Evolutionary conservation across 106 monocot genomes (phyloP).

Genomic region (Amphibolis antarctica): DNA sequence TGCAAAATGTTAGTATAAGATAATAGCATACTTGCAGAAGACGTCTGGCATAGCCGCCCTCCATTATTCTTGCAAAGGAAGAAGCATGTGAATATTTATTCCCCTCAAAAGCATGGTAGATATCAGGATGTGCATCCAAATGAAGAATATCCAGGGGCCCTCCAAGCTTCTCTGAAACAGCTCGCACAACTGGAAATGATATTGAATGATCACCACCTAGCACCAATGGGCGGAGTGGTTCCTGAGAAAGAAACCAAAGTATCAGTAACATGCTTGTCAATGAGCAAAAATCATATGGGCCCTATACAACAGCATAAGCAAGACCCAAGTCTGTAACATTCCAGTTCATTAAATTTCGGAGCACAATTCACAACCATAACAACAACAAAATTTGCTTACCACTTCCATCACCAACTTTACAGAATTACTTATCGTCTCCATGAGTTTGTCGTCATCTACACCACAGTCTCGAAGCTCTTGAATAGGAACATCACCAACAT

Average conservation of each 20-base stretch:
- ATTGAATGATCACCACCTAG: slow-evolving; percentile 97
- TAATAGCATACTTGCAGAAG: slow-evolving; percentile 60
- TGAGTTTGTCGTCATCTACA: slow-evolving; percentile 76
- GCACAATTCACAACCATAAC: neutral
- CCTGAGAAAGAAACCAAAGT: slow-evolving; percentile 25
- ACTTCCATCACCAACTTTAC: slow-evolving; percentile 98
- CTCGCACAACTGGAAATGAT: slow-evolving; percentile 87
- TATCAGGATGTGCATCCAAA: slow-evolving; percentile 97
- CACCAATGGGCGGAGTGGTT: slow-evolving; percentile 80
- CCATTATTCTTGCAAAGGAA: slow-evolving; percentile 97
- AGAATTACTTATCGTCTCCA: slow-evolving; percentile 80
- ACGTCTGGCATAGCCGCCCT: slow-evolving; percentile 87
- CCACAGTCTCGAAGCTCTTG: slow-evolving; percentile 95
- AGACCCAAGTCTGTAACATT: neutral
- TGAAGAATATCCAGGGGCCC: slow-evolving; percentile 93
- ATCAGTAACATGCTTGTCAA: neutral
- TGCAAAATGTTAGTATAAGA: neutral
- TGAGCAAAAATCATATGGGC: neutral
- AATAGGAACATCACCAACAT: slow-evolving; percentile 96
- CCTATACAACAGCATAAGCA: neutral
- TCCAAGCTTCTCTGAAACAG: slow-evolving; percentile 90
- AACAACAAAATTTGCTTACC: too few relatives aligned
- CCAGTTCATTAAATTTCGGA: neutral
- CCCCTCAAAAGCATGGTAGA: slow-evolving; percentile 91
- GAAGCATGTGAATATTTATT: slow-evolving; percentile 96